These are phyloP conservation scores for Flaveria trinervia DNA, from an alignment of 129 eudicot genomes.

Conservation along the genomic window DNA sequence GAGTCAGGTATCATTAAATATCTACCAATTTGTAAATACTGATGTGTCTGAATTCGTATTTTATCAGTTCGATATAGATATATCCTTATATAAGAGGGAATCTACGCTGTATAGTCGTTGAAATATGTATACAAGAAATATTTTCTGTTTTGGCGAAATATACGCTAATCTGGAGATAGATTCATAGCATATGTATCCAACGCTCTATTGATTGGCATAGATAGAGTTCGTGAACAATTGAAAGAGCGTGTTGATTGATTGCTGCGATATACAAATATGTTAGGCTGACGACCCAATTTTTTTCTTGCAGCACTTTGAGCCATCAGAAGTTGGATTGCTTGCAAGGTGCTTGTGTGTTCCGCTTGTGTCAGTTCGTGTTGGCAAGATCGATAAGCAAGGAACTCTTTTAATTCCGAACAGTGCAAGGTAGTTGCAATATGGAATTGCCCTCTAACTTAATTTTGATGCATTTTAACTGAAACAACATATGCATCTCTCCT, in stretches of 20 bases:
- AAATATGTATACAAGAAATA: neutral
- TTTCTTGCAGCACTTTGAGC: constrained; percentile 73
- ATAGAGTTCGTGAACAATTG: neutral
- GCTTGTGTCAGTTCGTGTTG: constrained; percentile 85
- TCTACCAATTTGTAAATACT: neutral
- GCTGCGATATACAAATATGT: neutral
- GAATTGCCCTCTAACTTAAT: neutral
- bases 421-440: constrained; percentile 58
- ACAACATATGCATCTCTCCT: neutral
- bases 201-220: neutral
- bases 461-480: constrained; percentile 4
- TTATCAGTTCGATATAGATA: neutral
- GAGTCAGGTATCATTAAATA: constrained; percentile 55
- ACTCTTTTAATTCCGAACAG: constrained; percentile 58
- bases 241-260: neutral
- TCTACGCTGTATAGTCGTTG: neutral
- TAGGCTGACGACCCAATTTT: constrained; percentile 6
- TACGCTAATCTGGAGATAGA: neutral
- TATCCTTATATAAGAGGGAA: neutral
- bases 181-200: neutral
- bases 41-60: neutral
- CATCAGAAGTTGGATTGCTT: constrained; percentile 83
- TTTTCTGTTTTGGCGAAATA: neutral
- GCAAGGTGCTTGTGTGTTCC: constrained; percentile 93
- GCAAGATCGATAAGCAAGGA: constrained; percentile 84